Base-by-base conservation (phyloP, 352 stramenopile genomes). In the Globisporangium paroecandrum region DNA sequence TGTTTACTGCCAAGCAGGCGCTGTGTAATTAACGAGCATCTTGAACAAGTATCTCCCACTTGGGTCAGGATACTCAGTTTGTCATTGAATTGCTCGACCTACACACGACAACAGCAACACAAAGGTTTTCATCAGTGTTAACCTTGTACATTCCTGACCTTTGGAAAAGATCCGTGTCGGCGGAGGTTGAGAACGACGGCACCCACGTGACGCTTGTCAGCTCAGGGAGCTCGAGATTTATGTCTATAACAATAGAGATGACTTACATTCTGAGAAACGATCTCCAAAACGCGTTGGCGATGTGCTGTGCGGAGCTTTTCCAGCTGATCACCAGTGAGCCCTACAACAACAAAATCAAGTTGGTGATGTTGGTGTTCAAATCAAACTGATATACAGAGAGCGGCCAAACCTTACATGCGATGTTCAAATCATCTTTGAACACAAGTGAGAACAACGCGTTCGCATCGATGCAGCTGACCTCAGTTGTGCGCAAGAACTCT, bases 351-450 rank as follows among this genome's bases (percentile, higher is more conserved):
- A 32, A 8, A 32, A 32, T 32, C 29, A 32, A 32, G 29, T 32
- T 32, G 29, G 2, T 32, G 29, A 32, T 32, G 29, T 32, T 32
- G 4, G 29, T 32, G 29, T 32, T 32, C 29, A 32, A 32, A 32
- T 32, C 29, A 32, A 32, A 32, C 4, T 32, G 29, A 32, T 32
- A 32, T 32, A 7, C 4, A 32, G 29, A 32, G 4, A 65, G 20
- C 7, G 32, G 13, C 1, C n/a, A 20, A 25, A 7, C 68, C 78
- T 24, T 79, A 93, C 86, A 92, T 51, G 81, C 72, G 51, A 94
- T 90, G 63, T 89, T 89, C 34, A 94, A 73, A 60, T 94, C 86
- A 36, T 91, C 86, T 49, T 90, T 91, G 64, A 94, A 89, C 18
- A 87, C 80, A 49, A 85, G 73, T 0, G 84, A 85, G 66, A 94